phyloP scores from a whole-genome alignment of 768 basidiomycete genomes.

The Mycena rebaudengoi region DNA sequence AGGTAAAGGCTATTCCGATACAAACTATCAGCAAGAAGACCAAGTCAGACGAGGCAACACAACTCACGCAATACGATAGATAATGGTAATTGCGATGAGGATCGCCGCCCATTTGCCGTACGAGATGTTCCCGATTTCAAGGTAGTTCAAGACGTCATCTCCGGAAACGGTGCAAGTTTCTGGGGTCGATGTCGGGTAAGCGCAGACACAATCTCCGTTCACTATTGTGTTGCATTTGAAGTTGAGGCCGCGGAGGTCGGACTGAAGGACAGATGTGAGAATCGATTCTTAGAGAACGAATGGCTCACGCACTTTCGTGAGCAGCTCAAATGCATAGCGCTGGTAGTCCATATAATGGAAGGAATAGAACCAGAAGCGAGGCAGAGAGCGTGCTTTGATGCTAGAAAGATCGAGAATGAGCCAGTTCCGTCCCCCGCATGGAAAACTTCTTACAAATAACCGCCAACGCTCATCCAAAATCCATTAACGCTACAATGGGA shows the following conservation, averaged over 20 bases:
- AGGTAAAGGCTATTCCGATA: no score
- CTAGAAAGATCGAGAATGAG: conserved; percentile 38
- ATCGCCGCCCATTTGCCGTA: conserved; percentile 57
- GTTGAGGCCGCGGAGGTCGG: conserved; percentile 56
- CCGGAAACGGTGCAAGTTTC: conserved; percentile 57
- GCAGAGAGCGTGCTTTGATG: conserved; percentile 61
- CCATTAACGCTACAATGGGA: conserved; percentile 49
- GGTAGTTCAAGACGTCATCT: conserved; percentile 55
- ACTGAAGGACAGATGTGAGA: conserved; percentile 41
- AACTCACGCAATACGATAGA: conserved; percentile 55
- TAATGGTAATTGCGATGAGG: conserved; percentile 52
- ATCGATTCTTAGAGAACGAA: not conserved
- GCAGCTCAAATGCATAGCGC: conserved; percentile 50
- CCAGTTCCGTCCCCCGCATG: not conserved
- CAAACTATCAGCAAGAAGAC: not conserved
- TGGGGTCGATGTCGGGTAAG: conserved; percentile 57
- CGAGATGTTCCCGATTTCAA: conserved; percentile 53
- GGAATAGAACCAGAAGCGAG: conserved; percentile 66
- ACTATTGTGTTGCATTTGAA: conserved; percentile 50
- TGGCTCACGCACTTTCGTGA: conserved; percentile 47
- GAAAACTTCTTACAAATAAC: conserved; percentile 46
- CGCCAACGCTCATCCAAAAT: conserved; percentile 68
- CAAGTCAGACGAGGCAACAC: conserved; percentile 24
- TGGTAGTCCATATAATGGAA: conserved; percentile 67
- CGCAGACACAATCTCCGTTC: conserved; percentile 52